Conservation (phyloP, 306 rosid species). For the Luffa aegyptiaca region DNA sequence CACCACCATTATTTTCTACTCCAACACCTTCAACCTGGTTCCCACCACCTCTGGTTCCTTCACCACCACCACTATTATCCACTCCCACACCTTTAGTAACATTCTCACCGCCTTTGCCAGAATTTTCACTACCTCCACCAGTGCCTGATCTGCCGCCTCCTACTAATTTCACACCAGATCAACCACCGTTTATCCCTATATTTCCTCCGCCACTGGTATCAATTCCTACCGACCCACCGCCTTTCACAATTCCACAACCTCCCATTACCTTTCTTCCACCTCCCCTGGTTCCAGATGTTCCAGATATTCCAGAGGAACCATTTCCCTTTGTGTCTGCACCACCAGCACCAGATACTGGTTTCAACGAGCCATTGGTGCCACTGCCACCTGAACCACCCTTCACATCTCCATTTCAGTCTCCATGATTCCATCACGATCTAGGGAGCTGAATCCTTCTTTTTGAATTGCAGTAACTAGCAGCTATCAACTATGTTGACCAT, state of each 20-base stretch:
- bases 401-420: conserved; percentile 14
- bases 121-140: conserved; percentile 28
- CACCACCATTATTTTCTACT: conserved; percentile 22
- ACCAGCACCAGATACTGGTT: conserved; percentile 18
- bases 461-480: background rate
- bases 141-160: conserved; percentile 28
- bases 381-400: conserved; percentile 19
- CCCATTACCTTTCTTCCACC: conserved; percentile 32
- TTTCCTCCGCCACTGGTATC: conserved; percentile 34
- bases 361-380: conserved; percentile 21
- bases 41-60: conserved; percentile 33
- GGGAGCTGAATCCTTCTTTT: background rate
- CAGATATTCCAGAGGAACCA: conserved; percentile 27
- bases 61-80: conserved; percentile 28
- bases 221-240: conserved; percentile 29
- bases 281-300: conserved; percentile 31
- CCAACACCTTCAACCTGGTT: conserved; percentile 26
- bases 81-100: conserved; percentile 25
- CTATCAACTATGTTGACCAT: background rate
- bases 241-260: conserved; percentile 18
- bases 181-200: conserved; percentile 41
- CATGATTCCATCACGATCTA: conserved; percentile 11
- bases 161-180: conserved; percentile 17
- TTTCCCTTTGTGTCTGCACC: conserved; percentile 28
- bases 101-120: conserved; percentile 33